Evolutionary conservation across 345 rosid species (phyloP).

Genomic region (Syzygium aromaticum): DNA sequence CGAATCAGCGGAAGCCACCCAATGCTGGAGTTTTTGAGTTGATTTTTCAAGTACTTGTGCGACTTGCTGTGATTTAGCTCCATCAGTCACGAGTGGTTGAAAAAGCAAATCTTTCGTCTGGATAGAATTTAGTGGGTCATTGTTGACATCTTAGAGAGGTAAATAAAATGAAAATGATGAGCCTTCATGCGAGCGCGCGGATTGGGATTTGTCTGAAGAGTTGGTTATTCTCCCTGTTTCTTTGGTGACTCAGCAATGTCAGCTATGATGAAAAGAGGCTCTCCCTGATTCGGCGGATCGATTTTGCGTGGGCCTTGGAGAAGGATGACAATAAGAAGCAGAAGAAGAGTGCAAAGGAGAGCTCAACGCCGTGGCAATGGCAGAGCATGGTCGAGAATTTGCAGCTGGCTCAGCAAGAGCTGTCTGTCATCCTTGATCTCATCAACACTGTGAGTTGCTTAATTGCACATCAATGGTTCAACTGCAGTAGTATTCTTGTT

Average conservation of each 20-base stretch:
- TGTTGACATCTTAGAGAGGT: neutral
- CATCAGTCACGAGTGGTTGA: neutral
- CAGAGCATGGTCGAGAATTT: conserved; percentile 89
- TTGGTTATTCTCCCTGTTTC: neutral
- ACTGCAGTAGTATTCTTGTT: neutral
- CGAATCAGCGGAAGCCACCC: neutral
- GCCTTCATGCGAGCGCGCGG: neutral
- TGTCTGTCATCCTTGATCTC: conserved; percentile 78
- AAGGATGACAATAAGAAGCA: conserved; percentile 46
- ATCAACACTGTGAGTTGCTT: conserved; percentile 65
- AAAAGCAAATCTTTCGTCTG: neutral
- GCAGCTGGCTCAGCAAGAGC: conserved; percentile 90
- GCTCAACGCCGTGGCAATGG: conserved; percentile 60
- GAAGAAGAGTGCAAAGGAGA: conserved; percentile 58
- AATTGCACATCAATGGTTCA: neutral
- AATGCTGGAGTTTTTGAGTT: neutral
- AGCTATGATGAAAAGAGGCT: conserved; percentile 75
- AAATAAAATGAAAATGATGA: neutral
- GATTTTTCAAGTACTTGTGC: neutral
- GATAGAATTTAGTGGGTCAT: neutral
- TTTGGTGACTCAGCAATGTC: conserved; percentile 31
- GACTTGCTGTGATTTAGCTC: neutral
- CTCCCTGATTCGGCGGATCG: conserved; percentile 64
- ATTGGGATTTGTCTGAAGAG: neutral
- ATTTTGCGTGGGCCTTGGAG: conserved; percentile 92